Evolutionary conservation across 352 stramenopile genomes (phyloP), one percentile per base, ranked within the genome.

Genomic region (Phytopythium vexans): DNA sequence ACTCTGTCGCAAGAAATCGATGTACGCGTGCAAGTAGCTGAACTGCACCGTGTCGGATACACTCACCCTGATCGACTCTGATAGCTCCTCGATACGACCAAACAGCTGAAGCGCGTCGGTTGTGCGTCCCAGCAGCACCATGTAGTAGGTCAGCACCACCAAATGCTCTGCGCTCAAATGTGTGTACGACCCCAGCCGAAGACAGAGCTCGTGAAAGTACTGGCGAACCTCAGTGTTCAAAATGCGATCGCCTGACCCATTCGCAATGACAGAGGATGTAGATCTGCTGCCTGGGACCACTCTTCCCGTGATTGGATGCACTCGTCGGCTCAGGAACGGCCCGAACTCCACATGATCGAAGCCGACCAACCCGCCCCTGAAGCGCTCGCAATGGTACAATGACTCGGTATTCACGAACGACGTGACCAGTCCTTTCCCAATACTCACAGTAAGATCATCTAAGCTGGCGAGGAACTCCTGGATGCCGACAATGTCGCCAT

Each of bases 21-120:
- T 59, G 59, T 84, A 91, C 27, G 70, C 64, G 41, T 50, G 43
- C 35, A 91, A 72, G 45, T 88, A 91, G 34, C 83, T 75, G 36
- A 71, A 86, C 27, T 73, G 68, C 31, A 90, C 49, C 21, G 57
- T 70, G 41, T 42, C 37, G n/a, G 68, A 56, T 43, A 68, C 44
- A 11, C 15, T 54, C 16, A 27, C 45, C 12, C 34, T 46, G 9
- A n/a, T n/a, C 15, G 35, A n/a, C 10, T 15, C 15, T 7, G 44
- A 15, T 9, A 62, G 21, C 8, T 8, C 38, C 8, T 69, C 44
- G 8, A 80, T 39, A 5, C 54, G 66, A 35, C 41, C 44, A 44
- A 86, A 77, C 47, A 74, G 52, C 3, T 58, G 44, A 37, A 82
- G 39, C 16, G 66, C 70, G 41, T 72, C 58, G 3, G 66, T 52